Evolutionary conservation across 1,284 basidiomycete species (phyloP).

Genomic region (Lignosus rhinocerotis): DNA sequence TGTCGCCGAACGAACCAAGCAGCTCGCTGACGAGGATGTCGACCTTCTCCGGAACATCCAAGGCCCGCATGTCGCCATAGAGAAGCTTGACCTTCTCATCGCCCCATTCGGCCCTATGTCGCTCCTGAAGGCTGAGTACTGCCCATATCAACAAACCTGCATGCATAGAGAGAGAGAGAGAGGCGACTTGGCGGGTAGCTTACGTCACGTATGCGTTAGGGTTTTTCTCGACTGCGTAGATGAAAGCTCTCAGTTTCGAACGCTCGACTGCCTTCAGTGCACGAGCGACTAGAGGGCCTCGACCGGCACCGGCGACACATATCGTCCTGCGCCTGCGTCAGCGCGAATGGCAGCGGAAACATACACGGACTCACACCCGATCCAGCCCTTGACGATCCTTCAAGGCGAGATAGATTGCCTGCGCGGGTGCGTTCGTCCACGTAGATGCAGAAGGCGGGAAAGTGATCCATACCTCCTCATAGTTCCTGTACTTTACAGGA

Average conservation of each 20-base stretch:
- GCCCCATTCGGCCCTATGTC: conserved; percentile 84
- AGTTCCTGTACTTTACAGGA: conserved; percentile 94
- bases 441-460: neutral
- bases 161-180: conserved; percentile 5
- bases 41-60: conserved; percentile 80
- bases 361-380: conserved; percentile 50
- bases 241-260: conserved; percentile 60
- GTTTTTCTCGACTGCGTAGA: conserved; percentile 97
- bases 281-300: conserved; percentile 92
- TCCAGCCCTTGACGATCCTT: conserved; percentile 62
- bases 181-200: conserved; percentile 33
- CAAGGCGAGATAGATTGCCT: conserved; percentile 86
- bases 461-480: conserved; percentile 75
- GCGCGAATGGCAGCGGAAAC: neutral
- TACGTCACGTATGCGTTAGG: conserved; percentile 91
- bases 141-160: conserved; percentile 15
- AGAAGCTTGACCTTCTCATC: conserved; percentile 72
- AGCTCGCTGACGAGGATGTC: conserved; percentile 97
- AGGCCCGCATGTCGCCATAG: conserved; percentile 91
- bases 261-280: conserved; percentile 80
- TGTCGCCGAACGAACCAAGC: conserved; percentile 97
- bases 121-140: conserved; percentile 71
- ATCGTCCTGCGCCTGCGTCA: conserved; percentile 55
- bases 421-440: neutral
- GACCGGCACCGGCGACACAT: conserved; percentile 92